phyloP scores from a whole-genome alignment of 73 alveolate genomes.

The Symbiodinium pilosum region DNA sequence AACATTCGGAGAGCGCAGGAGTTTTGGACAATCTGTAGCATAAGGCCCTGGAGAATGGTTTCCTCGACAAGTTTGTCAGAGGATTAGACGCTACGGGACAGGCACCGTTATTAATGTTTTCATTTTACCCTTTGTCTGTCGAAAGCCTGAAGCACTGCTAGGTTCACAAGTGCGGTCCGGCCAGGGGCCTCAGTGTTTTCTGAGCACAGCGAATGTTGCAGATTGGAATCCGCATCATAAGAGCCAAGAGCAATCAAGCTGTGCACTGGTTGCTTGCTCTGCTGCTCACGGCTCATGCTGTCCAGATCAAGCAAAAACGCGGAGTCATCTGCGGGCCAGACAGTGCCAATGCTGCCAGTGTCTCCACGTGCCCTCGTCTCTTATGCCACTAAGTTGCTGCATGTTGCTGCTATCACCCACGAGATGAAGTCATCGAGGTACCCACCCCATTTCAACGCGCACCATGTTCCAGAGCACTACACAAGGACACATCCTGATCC shows the following conservation, averaged over 20 bases:
- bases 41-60: conserved; percentile 95
- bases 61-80: conserved; percentile 83
- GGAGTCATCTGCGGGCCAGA: conserved; percentile 90
- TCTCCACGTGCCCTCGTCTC: conserved; percentile 51
- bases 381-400: too few species aligned
- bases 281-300: too few species aligned
- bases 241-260: too few species aligned
- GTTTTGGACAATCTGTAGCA: too few species aligned
- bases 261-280: background rate
- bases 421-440: conserved; percentile 6
- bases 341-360: conserved; percentile 62
- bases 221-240: too few species aligned
- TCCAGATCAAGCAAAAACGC: conserved; percentile 74
- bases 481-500: conserved; percentile 45
- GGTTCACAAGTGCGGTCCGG: conserved; percentile 87
- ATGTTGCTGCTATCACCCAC: too few species aligned
- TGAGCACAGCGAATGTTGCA: too few species aligned
- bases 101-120: background rate
- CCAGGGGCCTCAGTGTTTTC: background rate
- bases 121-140: background rate
- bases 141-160: background rate
- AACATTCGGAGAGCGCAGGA: background rate
- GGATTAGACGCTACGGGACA: conserved; percentile 68
- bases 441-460: conserved; percentile 74
- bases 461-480: conserved; percentile 80